Percentiles rank a stretch among this genome's conserved stretches.
phyloP scores from a whole-genome alignment of 2,329 filamentous ascomycete genomes.

The Scopulariopsis brevicaulis region DNA sequence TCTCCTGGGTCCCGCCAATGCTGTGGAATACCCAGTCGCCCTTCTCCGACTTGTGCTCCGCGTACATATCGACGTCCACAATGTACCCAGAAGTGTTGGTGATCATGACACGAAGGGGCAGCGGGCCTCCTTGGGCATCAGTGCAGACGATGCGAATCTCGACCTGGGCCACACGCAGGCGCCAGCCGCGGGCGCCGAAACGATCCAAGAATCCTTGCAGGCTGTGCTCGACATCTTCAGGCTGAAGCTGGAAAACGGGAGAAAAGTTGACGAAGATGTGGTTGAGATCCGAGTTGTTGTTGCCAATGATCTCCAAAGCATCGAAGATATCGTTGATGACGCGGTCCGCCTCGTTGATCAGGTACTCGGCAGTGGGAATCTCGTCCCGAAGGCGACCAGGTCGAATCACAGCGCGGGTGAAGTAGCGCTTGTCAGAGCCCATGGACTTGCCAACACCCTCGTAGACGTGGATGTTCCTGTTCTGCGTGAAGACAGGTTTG shows the following conservation, averaged over 20 bases:
- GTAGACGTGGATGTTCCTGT: constrained; percentile 98
- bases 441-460: constrained; percentile 91
- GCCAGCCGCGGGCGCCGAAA: constrained; percentile 90
- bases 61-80: constrained; percentile 94
- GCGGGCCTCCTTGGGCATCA: constrained; percentile 69
- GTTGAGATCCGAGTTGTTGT: constrained; percentile 98
- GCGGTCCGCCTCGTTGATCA: constrained; percentile 93
- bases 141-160: constrained; percentile 99
- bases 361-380: constrained; percentile 96
- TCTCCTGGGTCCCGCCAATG: constrained; percentile 69
- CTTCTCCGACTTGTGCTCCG: constrained; percentile 95
- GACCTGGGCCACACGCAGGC: constrained; percentile 89
- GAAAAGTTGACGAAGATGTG: constrained; percentile 99
- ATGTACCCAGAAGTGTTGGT: constrained; percentile 98
- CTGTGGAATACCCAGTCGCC: constrained; percentile 98
- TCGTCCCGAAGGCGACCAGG: constrained; percentile 91
- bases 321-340: constrained; percentile 97
- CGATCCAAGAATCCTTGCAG: constrained; percentile 92
- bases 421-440: constrained; percentile 96
- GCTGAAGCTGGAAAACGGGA: constrained; percentile 85
- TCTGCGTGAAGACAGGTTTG: constrained; percentile 96
- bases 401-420: constrained; percentile 89
- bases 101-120: constrained; percentile 90
- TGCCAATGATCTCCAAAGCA: constrained; percentile 94
- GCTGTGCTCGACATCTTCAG: constrained; percentile 82